These are phyloP conservation scores for Gonapodya prolifera DNA, from an alignment of 192 early-diverging fungal genomes.

Conservation along the genomic window DNA sequence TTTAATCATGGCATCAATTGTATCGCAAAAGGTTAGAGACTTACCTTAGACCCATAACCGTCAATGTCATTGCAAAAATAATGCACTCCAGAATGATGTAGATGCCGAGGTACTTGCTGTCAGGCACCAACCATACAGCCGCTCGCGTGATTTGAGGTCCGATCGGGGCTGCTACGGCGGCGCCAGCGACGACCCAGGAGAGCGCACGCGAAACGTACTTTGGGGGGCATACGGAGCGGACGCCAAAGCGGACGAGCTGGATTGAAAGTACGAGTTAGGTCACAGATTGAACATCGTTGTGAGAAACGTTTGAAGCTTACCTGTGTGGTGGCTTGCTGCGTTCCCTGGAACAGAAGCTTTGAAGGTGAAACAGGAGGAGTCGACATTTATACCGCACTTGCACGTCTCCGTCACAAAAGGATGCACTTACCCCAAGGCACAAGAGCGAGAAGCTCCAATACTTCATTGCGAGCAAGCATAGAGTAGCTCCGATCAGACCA, in stretches of 20 bases:
- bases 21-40: too few relatives aligned
- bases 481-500: not conserved
- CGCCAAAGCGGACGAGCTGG: constrained; percentile 2
- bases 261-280: too few relatives aligned
- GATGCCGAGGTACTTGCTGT: not conserved
- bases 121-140: not conserved
- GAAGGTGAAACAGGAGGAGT: too few relatives aligned
- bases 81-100: not conserved
- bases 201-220: not conserved
- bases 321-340: constrained; percentile 6
- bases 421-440: not conserved
- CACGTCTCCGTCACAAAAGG: too few relatives aligned
- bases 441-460: not conserved
- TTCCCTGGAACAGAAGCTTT: constrained; percentile 5
- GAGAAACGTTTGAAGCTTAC: too few relatives aligned
- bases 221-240: not conserved
- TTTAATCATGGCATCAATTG: too few relatives aligned
- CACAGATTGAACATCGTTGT: too few relatives aligned
- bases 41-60: not conserved
- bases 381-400: too few relatives aligned
- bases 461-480: constrained; percentile 2
- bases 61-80: not conserved
- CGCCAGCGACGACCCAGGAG: not conserved
- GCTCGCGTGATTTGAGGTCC: not conserved
- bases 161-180: not conserved